Evolutionary conservation across 129 eudicot species (phyloP).

Genomic region (Scalesia atractyloides): DNA sequence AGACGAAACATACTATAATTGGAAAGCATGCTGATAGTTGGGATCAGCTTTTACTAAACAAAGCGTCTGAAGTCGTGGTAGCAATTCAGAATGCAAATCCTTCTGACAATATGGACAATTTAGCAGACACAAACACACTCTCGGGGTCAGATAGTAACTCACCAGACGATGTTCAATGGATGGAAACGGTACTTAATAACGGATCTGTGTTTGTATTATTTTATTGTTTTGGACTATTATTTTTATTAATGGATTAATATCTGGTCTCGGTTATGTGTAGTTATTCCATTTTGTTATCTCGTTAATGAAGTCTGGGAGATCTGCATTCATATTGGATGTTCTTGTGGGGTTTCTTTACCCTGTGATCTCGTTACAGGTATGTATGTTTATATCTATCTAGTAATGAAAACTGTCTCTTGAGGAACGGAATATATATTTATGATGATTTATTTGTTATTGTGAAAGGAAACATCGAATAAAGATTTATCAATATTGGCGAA

Average conservation of each 20-base stretch:
- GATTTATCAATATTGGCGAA: conserved; percentile 92
- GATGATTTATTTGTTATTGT: conserved; percentile 17
- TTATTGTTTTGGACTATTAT: conserved; percentile 8
- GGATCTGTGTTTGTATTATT: neutral
- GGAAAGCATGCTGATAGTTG: conserved; percentile 47
- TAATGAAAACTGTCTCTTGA: neutral
- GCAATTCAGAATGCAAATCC: conserved; percentile 65
- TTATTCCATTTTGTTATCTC: conserved; percentile 83
- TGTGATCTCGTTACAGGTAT: conserved; percentile 90
- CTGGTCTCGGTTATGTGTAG: conserved; percentile 44
- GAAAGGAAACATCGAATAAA: conserved; percentile 92
- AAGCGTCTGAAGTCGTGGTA: conserved; percentile 68
- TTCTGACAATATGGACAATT: conserved; percentile 56
- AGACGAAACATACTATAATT: conserved; percentile 25
- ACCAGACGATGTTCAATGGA: conserved; percentile 87
- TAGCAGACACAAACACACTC: conserved; percentile 37
- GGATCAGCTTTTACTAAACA: conserved; percentile 54
- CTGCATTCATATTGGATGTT: conserved; percentile 74
- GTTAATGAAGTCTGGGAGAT: conserved; percentile 90
- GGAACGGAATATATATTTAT: conserved; percentile 3
- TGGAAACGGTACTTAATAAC: conserved; percentile 78
- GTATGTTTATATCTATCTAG: neutral
- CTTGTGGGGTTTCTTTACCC: conserved; percentile 92
- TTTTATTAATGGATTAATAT: neutral
- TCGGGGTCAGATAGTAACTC: conserved; percentile 58